Evolutionary conservation across 805 yeast genomes (phyloP).

Genomic region (Metschnikowia lachancei): DNA sequence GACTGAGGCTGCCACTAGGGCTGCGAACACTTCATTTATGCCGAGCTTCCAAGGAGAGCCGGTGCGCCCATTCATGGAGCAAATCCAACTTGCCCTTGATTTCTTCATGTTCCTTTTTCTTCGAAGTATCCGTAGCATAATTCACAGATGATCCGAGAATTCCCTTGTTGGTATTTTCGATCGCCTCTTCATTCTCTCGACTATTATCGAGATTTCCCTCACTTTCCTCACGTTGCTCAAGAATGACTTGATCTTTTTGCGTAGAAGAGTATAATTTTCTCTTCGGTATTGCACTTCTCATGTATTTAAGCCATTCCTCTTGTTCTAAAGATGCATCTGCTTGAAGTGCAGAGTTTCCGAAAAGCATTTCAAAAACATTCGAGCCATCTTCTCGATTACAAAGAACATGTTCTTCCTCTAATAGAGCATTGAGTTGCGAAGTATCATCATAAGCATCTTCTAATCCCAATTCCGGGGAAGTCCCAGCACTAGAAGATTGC

Average conservation of each 20-base stretch:
- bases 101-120: background rate
- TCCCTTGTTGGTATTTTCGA: constrained; percentile 12
- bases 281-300: constrained; percentile 30
- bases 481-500: background rate
- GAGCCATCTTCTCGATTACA: background rate
- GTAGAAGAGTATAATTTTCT: constrained; percentile 28
- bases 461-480: background rate
- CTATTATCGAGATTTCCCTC: constrained; percentile 3
- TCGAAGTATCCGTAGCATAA: background rate
- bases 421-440: constrained; percentile 1
- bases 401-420: background rate
- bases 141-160: constrained; percentile 12
- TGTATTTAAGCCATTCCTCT: constrained; percentile 21
- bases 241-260: constrained; percentile 15
- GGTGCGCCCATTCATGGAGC: constrained; percentile 15
- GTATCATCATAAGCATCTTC: constrained; percentile 3
- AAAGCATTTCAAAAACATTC: constrained; percentile 12
- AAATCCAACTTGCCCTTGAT: constrained; percentile 6
- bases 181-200: constrained; percentile 20
- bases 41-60: constrained; percentile 1
- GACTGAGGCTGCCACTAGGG: no score
- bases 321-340: constrained; percentile 6
- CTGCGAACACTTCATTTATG: background rate
- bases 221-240: constrained; percentile 14
- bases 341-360: constrained; percentile 8